Evolutionary conservation across 805 yeast species (phyloP).

Genomic region (Barnettozyma californica): DNA sequence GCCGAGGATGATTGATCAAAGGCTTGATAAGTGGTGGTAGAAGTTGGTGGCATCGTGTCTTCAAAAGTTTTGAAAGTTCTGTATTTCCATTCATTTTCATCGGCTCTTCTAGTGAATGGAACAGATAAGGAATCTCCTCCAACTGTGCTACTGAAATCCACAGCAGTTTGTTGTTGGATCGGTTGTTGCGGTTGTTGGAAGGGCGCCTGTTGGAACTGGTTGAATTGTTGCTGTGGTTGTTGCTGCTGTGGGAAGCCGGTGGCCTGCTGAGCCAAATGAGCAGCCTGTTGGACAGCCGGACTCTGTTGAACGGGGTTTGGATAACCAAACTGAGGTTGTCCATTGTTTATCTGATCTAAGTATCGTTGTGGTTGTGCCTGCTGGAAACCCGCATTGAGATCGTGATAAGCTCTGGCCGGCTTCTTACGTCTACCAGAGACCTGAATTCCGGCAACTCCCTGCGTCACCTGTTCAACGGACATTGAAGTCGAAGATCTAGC

Average conservation of each 20-base stretch:
- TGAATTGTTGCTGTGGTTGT: conserved; percentile 1
- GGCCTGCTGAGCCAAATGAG: background rate
- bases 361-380: background rate
- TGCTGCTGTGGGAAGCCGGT: background rate
- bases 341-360: background rate
- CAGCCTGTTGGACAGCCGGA: background rate
- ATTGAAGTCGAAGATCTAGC: background rate
- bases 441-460: conserved; percentile 11
- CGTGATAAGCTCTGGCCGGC: conserved; percentile 23
- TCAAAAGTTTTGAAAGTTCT: conserved; percentile 63
- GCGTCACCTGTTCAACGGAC: conserved; percentile 10
- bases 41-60: conserved; percentile 74
- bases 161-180: background rate
- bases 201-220: conserved; percentile 1
- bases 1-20: conserved; percentile 83
- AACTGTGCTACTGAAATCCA: background rate
- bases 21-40: conserved; percentile 61
- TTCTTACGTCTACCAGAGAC: conserved; percentile 19
- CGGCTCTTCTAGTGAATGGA: conserved; percentile 13
- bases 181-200: conserved; percentile 1
- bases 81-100: conserved; percentile 18
- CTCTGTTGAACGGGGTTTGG: background rate
- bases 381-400: conserved; percentile 6
- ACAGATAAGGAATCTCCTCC: conserved; percentile 15
- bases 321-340: background rate